These are phyloP conservation scores for Adiantum capillusveneris DNA, from an alignment of 75 land plant species.

Conservation along the genomic window DNA sequence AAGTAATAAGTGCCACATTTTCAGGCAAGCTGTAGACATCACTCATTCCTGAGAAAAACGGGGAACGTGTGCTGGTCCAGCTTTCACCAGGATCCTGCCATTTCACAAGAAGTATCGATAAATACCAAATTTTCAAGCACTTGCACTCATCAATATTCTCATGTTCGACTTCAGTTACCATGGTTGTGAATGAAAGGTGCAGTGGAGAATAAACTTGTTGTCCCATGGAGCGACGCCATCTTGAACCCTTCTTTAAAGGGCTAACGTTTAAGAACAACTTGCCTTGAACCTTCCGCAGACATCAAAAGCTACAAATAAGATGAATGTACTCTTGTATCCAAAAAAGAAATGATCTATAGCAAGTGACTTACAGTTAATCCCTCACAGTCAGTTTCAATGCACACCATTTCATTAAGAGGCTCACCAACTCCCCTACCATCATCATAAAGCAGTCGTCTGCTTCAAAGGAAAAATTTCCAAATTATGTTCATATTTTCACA, in stretches of 20 bases:
- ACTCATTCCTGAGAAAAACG: background rate
- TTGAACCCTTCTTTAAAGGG: background rate
- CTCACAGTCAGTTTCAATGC: conserved; percentile 38
- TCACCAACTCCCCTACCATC: conserved; percentile 70
- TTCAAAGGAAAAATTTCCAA: conserved; percentile 4
- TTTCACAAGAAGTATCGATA: no score
- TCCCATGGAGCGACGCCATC: conserved; percentile 10
- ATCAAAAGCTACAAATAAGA: no score
- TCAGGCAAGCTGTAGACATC: conserved; percentile 4
- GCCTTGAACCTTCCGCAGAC: conserved; percentile 12
- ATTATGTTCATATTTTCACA: no score
- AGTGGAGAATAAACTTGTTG: conserved; percentile 5
- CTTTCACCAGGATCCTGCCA: no score
- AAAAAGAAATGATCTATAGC: no score
- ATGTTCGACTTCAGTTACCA: no score
- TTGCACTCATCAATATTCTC: no score
- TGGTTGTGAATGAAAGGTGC: background rate
- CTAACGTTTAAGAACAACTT: background rate
- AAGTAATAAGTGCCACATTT: conserved; percentile 8
- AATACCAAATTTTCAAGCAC: no score
- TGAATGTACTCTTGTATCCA: no score
- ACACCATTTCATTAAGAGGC: conserved; percentile 56
- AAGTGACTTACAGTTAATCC: conserved; percentile 51
- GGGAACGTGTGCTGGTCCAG: background rate
- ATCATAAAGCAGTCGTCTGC: conserved; percentile 51